Conservation (phyloP, 371 early-diverging fungal genomes). For the Rhizomucor miehei region DNA sequence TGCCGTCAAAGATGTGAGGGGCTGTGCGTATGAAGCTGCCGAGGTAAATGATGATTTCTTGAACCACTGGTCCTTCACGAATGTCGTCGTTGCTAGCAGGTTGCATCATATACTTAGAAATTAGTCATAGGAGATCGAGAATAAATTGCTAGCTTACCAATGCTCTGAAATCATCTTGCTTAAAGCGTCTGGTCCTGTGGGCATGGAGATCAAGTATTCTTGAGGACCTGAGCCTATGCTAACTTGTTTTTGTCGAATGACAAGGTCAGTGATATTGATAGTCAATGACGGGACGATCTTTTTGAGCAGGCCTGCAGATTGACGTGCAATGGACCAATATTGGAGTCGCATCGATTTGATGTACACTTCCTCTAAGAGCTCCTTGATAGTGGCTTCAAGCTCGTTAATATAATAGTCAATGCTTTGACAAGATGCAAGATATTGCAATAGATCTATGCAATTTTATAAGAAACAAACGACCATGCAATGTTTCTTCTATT, state of each 20-base stretch:
- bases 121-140: background rate
- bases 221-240: slow-evolving; percentile 73
- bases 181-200: slow-evolving; percentile 68
- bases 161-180: slow-evolving; percentile 62
- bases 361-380: slow-evolving; percentile 81
- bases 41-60: slow-evolving; percentile 79
- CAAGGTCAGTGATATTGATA: slow-evolving; percentile 79
- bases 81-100: slow-evolving; percentile 62
- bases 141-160: slow-evolving; percentile 26
- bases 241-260: slow-evolving; percentile 79
- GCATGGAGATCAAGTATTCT: slow-evolving; percentile 67
- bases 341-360: slow-evolving; percentile 69
- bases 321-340: slow-evolving; percentile 83
- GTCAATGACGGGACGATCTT: slow-evolving; percentile 77
- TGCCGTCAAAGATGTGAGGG: slow-evolving; percentile 78
- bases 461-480: background rate
- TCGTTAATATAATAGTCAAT: slow-evolving; percentile 49
- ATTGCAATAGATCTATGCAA: slow-evolving; percentile 68
- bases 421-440: slow-evolving; percentile 72
- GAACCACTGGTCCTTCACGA: slow-evolving; percentile 82
- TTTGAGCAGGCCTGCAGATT: slow-evolving; percentile 73
- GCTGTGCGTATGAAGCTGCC: slow-evolving; percentile 72
- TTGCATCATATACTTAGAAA: background rate
- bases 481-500: background rate
- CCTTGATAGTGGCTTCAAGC: slow-evolving; percentile 57